phyloP scores from a whole-genome alignment of 2,329 filamentous ascomycete genomes.

The Aspergillus sp. region DNA sequence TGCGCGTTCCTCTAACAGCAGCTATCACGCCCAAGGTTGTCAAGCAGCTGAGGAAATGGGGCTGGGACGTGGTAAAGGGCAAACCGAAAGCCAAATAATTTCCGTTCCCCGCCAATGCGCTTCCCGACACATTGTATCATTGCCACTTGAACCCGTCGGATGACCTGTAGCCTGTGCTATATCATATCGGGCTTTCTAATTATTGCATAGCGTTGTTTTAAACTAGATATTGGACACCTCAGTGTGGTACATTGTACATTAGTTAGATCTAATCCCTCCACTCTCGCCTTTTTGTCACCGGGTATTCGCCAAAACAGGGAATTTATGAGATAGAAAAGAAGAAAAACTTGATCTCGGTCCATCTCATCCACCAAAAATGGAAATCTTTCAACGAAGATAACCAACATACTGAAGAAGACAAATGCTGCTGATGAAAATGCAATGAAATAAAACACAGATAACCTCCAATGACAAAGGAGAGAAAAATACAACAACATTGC shows the following conservation, averaged over 20 bases:
- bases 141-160: neutral
- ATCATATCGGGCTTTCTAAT: conserved; percentile 5
- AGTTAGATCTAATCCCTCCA: conserved; percentile 33
- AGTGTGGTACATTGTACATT: conserved; percentile 28
- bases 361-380: neutral
- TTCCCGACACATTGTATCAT: neutral
- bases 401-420: neutral
- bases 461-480: neutral
- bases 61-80: conserved; percentile 89
- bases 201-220: conserved; percentile 22
- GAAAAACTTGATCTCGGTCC: conserved; percentile 1
- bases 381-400: neutral
- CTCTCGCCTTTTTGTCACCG: conserved; percentile 16
- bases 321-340: conserved; percentile 1
- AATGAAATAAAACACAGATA: neutral
- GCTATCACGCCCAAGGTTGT: conserved; percentile 94
- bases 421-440: conserved; percentile 1
- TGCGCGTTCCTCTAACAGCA: conserved; percentile 88
- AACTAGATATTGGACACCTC: conserved; percentile 13
- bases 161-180: neutral
- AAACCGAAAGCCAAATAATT: conserved; percentile 42
- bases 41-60: conserved; percentile 80
- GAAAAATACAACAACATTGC: neutral
- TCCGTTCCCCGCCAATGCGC: neutral
- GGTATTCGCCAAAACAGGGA: conserved; percentile 10